Conservation (phyloP, 345 rosid genomes). For the Gossypium sturtianum region DNA sequence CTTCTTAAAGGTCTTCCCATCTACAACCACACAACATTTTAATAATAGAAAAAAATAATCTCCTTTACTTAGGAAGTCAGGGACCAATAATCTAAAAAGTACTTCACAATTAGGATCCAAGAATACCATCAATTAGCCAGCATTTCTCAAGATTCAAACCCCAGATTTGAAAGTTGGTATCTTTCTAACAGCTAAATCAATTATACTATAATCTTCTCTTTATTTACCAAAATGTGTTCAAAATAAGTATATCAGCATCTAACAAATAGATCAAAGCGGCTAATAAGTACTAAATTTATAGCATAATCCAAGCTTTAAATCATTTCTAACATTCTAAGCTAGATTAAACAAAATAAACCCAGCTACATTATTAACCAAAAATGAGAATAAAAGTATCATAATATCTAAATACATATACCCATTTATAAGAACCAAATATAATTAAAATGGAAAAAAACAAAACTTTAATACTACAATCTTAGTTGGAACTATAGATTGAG, state of each 20-base stretch:
- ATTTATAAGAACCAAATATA: background rate
- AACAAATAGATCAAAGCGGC: background rate
- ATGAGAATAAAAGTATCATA: background rate
- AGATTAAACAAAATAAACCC: background rate
- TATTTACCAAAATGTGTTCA: background rate
- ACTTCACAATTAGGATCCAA: background rate
- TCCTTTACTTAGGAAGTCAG: background rate
- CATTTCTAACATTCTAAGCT: background rate
- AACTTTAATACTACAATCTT: background rate
- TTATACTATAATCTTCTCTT: background rate
- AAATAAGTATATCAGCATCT: background rate
- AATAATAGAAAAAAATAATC: background rate
- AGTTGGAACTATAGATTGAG: background rate
- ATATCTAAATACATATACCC: background rate
- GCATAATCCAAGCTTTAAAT: background rate
- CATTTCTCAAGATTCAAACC: background rate
- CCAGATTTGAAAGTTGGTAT: background rate
- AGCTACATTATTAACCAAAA: background rate
- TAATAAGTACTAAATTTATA: background rate
- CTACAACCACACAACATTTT: slow-evolving; percentile 11
- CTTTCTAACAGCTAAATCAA: background rate
- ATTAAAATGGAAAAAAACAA: background rate
- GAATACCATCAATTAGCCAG: background rate
- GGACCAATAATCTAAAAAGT: background rate
- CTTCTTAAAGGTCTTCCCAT: slow-evolving; percentile 42